Conservation (phyloP, 1,284 basidiomycete genomes). For the Testicularia cyperi region DNA sequence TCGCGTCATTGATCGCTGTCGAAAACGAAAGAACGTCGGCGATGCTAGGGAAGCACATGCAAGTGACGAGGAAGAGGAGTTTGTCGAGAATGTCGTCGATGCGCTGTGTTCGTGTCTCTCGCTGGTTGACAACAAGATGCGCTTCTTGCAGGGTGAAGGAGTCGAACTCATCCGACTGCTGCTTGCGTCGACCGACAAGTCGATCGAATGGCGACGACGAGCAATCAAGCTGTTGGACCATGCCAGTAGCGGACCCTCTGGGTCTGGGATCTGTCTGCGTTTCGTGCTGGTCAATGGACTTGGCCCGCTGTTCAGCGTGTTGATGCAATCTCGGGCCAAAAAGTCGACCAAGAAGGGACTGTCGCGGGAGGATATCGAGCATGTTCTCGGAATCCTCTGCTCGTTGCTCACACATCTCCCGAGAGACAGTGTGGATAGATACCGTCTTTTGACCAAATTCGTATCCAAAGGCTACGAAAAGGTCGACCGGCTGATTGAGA, state of each 20-base stretch:
- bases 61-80: conserved; percentile 84
- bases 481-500: conserved; percentile 84
- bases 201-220: conserved; percentile 66
- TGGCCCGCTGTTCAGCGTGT: conserved; percentile 81
- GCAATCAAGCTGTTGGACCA: conserved; percentile 77
- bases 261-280: conserved; percentile 69
- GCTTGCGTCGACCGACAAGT: conserved; percentile 81
- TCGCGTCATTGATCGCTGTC: conserved; percentile 72
- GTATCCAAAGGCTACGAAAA: conserved; percentile 89
- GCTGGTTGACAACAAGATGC: conserved; percentile 61
- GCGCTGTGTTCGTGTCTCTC: conserved; percentile 72
- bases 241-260: conserved; percentile 81
- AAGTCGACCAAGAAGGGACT: neutral
- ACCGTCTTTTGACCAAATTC: conserved; percentile 87
- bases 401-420: conserved; percentile 85
- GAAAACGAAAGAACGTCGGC: conserved; percentile 76
- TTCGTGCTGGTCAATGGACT: conserved; percentile 87
- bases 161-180: conserved; percentile 94
- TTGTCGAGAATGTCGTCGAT: conserved; percentile 96
- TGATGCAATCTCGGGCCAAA: conserved; percentile 70
- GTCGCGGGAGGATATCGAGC: conserved; percentile 70
- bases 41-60: too few relatives aligned
- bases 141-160: conserved; percentile 76
- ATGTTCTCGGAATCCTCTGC: conserved; percentile 82
- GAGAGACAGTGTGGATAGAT: conserved; percentile 77